Base-by-base conservation (phyloP, 2,329 filamentous ascomycete species). In the Aspergillus unguis region DNA sequence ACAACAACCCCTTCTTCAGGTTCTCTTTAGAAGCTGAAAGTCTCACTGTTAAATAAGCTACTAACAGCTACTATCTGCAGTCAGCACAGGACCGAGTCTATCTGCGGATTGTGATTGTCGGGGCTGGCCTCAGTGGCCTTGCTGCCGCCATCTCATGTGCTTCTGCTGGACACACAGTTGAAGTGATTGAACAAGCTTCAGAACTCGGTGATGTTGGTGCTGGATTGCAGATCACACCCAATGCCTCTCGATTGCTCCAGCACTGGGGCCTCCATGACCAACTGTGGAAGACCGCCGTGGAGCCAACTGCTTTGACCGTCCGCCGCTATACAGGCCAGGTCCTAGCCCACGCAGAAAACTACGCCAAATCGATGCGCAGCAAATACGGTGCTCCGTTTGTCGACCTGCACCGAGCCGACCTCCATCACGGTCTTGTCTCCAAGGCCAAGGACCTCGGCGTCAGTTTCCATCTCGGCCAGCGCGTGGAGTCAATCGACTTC, bases 201-300 rank as follows among this genome's bases (percentile, higher is more conserved):
- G 59, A 61, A 23, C 62, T 65, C 44, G 52, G 54, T 42, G 62
- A 65, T 28, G 62, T 65, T 3, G 62, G 62, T 4, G 62, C 62
- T 0, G 62, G 62, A 1, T 64, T 65, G 11, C 63, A 65, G 29
- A 50, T 62, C 3, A 44, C 64, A 1, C 63, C 63, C 1, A 65
- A 65, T 33, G 62, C 61, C 40, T 47, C 55, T 2, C 43, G 49
- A n/a, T 38, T 55, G 36, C 49, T 55, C 5, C 50, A 40, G 3
- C 10, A 47, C n/a, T 55, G 53, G 53, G 53, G 48, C 25, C 11
- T 49, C 4, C 49, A 52, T 10, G 53, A 32, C 3, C 4, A 4
- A 1, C 32, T 55, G 17, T 17, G 17, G 17, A 17, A 17, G 17
- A 17, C 17, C 17, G 17, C 17, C 17, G 17, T 17, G 17, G 17